These are phyloP conservation scores for Funneliformis geosporum DNA, from an alignment of 192 early-diverging fungal genomes.

Conservation along the genomic window DNA sequence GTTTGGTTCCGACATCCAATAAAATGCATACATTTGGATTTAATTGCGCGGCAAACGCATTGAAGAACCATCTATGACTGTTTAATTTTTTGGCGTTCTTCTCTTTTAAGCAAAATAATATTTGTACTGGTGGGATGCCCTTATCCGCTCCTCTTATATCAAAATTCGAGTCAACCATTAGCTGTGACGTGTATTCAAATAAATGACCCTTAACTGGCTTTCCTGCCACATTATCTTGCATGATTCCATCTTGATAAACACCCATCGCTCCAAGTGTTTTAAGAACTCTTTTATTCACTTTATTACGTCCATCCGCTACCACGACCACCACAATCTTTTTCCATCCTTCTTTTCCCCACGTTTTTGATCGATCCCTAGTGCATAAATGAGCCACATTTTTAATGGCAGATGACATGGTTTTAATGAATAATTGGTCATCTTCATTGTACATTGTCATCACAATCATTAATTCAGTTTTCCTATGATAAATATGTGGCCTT, in stretches of 20 bases:
- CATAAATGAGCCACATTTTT: slow-evolving; percentile 94
- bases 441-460: slow-evolving; percentile 94
- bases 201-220: slow-evolving; percentile 78
- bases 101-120: slow-evolving; percentile 92
- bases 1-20: slow-evolving; percentile 92
- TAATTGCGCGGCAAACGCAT: slow-evolving; percentile 81
- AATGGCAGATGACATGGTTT: slow-evolving; percentile 83
- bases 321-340: slow-evolving; percentile 90
- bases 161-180: slow-evolving; percentile 63
- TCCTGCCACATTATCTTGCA: slow-evolving; percentile 68
- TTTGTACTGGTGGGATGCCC: slow-evolving; percentile 81
- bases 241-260: slow-evolving; percentile 72
- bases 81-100: slow-evolving; percentile 94
- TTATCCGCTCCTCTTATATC: slow-evolving; percentile 67
- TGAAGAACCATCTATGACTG: slow-evolving; percentile 97
- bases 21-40: slow-evolving; percentile 89
- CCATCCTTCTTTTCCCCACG: slow-evolving; percentile 85
- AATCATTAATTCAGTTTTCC: slow-evolving; percentile 86
- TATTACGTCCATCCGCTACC: slow-evolving; percentile 86
- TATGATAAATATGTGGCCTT: slow-evolving; percentile 65
- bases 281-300: slow-evolving; percentile 71
- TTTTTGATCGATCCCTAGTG: slow-evolving; percentile 65
- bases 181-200: slow-evolving; percentile 90
- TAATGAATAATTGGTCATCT: slow-evolving; percentile 87
- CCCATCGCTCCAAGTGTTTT: slow-evolving; percentile 84